A percentile compares a stretch with the other conserved stretches of the same genome.
These are phyloP conservation scores for Cryptococcus sp. DNA, from an alignment of 1,284 basidiomycete genomes.

Conservation along the genomic window DNA sequence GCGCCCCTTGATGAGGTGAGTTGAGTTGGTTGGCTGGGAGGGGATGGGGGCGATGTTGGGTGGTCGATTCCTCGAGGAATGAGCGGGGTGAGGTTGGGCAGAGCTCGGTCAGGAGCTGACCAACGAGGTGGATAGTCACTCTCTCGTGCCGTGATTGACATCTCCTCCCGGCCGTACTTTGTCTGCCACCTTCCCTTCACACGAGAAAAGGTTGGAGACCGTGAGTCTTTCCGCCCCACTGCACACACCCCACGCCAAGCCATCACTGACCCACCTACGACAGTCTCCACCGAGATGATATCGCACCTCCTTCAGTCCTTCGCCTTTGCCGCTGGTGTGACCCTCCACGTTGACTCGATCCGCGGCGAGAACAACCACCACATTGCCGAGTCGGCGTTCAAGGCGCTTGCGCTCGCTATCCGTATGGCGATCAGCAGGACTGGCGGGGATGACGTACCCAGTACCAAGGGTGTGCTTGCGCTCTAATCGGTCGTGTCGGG, in stretches of 20 bases:
- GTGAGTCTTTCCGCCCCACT: slow-evolving; percentile 34
- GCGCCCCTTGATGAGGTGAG: slow-evolving; percentile 93
- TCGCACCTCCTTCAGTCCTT: slow-evolving; percentile 51
- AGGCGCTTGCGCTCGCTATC: slow-evolving; percentile 92
- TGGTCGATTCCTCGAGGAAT: background rate
- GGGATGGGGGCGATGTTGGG: background rate
- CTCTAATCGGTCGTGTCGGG: slow-evolving; percentile 20
- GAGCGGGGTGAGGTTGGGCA: background rate
- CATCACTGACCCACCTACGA: background rate
- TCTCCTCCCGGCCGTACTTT: slow-evolving; percentile 95
- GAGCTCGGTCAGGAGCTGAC: background rate
- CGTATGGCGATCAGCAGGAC: slow-evolving; percentile 88
- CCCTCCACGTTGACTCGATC: slow-evolving; percentile 81
- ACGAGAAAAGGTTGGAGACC: slow-evolving; percentile 94
- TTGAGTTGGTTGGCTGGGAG: background rate
- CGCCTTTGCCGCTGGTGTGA: slow-evolving; percentile 49
- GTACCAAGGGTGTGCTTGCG: slow-evolving; percentile 87
- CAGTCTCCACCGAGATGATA: slow-evolving; percentile 92
- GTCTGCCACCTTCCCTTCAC: slow-evolving; percentile 83
- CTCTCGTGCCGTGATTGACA: slow-evolving; percentile 93
- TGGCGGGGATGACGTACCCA: slow-evolving; percentile 87
- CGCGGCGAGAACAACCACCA: slow-evolving; percentile 98
- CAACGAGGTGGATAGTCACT: slow-evolving; percentile 62
- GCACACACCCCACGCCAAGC: background rate
- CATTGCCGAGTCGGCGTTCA: slow-evolving; percentile 94